Evolutionary conservation across 2,329 filamentous ascomycete genomes (phyloP), one percentile per base, ranked within the genome.

Genomic region (Phialophora tarda): DNA sequence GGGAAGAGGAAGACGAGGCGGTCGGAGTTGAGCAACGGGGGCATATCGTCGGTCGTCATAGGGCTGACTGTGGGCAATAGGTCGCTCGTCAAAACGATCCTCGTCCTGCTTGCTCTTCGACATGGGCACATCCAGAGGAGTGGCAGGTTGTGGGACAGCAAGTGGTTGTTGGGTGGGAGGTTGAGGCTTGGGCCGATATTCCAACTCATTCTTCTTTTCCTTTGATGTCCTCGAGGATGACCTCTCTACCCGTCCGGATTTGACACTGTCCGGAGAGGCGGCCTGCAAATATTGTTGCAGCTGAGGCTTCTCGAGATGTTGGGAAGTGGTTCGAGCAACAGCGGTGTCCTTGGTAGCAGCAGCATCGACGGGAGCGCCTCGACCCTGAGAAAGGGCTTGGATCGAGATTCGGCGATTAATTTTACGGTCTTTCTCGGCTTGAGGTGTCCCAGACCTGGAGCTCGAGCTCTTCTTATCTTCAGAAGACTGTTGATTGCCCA

Each of bases 1-100:
- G 62, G 94, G 93, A 66, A 98, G 86, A 65, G 94, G 94, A 74
- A 98, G 83, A 67, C 94, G 90, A 59, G 94, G 94, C 54, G 94
- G 94, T n/a, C 81, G 67, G 51, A 68, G 65, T 54, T 71, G 63
- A 14, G 70, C 63, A 12, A 69, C 63, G 4, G 69, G 67, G n/a
- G 62, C 65, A 59, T 71, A 72, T 32, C 62, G 63, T 47, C 70
- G 63, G 24, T 70, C 65, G 6, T 69, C 63, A 38, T 71, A 69
- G 21, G 62, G 63, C n/a, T 62, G 59, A 41, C 47, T 62, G 32
- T 30, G 59, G 34, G 51, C 38, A 62, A 32, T 62, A 17, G 61
- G 51, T 34, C 64, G 64, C 48, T 70, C 69, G 28, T 70, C 66
- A 44, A 70, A 62, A 23, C 63, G 59, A 30, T 72, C 69, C 28